A percentile compares a stretch with the other conserved stretches of the same genome.
Conservation (phyloP, 139 green algal species). For the Chlorella sp. region DNA sequence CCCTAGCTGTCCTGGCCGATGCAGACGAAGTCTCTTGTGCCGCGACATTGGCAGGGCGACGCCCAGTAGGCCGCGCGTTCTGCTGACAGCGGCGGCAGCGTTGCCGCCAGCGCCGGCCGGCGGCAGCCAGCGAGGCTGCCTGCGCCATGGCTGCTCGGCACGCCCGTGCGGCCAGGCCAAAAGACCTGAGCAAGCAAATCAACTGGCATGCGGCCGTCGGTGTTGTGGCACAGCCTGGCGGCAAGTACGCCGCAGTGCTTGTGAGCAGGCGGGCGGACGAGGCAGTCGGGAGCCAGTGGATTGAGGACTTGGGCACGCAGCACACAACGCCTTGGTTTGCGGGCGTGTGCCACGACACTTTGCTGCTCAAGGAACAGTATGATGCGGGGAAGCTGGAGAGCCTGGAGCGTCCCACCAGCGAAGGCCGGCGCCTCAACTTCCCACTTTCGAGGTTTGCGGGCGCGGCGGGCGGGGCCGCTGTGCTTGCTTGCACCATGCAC, state of each 20-base stretch:
- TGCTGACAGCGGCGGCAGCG: no score
- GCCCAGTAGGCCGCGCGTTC: no score
- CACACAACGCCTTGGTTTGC: neutral
- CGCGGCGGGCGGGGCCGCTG: no score
- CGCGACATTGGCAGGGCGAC: no score
- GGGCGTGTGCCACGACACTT: constrained; percentile 18
- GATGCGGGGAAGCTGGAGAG: neutral
- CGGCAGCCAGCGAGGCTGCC: no score
- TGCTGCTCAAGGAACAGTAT: neutral
- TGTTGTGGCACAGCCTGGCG: neutral
- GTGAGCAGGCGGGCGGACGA: neutral
- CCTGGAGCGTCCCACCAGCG: neutral
- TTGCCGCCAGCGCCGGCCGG: no score
- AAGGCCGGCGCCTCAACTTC: constrained; percentile 4
- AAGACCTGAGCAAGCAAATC: neutral
- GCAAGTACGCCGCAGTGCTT: neutral
- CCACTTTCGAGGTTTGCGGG: neutral
- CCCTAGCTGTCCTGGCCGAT: no score
- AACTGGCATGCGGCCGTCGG: neutral
- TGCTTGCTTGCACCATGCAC: no score
- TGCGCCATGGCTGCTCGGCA: no score
- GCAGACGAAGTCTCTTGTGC: no score
- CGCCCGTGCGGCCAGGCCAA: no score
- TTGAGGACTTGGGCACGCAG: neutral
- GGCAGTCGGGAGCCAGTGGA: neutral